phyloP scores from a whole-genome alignment of 768 basidiomycete genomes.

The Boletus eberwhitei region DNA sequence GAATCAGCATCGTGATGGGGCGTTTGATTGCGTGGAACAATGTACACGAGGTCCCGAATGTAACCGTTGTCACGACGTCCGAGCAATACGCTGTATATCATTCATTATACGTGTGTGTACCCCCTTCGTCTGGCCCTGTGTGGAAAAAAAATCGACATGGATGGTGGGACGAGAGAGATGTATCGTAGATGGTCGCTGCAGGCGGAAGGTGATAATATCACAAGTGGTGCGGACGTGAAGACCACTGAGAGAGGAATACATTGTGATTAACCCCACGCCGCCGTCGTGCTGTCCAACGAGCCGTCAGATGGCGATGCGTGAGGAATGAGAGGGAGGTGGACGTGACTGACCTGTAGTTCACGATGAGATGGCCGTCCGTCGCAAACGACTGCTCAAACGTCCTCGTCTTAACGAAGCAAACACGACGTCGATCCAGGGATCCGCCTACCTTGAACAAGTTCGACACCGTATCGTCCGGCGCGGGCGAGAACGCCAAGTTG shows the following conservation, averaged over 20 bases:
- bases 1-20: background rate
- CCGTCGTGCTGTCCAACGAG: constrained; percentile 45
- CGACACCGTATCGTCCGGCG: constrained; percentile 71
- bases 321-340: too few relatives aligned
- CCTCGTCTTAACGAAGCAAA: background rate
- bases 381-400: constrained; percentile 61
- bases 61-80: background rate
- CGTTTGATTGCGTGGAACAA: background rate
- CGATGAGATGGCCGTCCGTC: constrained; percentile 86
- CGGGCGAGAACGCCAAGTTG: constrained; percentile 73
- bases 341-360: constrained; percentile 75
- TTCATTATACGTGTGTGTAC: background rate
- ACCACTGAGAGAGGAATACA: background rate
- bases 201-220: background rate
- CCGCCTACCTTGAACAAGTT: constrained; percentile 60
- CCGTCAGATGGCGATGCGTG: constrained; percentile 2
- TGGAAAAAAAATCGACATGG: background rate
- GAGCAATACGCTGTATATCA: background rate
- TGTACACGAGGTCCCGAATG: background rate
- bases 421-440: background rate
- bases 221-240: background rate
- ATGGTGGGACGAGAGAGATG: background rate
- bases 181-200: background rate
- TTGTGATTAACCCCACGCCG: constrained; percentile 56
- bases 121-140: background rate